Percentiles rank a stretch among this genome's conserved stretches.
Conservation (phyloP, 1,284 basidiomycete species). For the Gymnopus androsaceus region DNA sequence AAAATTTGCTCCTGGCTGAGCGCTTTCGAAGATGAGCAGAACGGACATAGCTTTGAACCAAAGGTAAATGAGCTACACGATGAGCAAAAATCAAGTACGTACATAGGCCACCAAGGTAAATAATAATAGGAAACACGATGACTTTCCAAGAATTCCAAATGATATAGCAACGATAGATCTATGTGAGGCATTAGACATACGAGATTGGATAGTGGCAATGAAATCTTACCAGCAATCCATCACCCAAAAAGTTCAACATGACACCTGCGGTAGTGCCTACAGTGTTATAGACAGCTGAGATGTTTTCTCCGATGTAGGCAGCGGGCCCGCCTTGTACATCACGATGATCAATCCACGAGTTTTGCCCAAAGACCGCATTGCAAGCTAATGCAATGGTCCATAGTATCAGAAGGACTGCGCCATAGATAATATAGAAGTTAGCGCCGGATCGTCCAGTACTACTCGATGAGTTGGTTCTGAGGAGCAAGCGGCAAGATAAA, state of each 20-base stretch:
- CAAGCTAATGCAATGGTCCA: slow-evolving; percentile 27
- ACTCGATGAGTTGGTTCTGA: slow-evolving; percentile 12
- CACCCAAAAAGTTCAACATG: slow-evolving; percentile 28
- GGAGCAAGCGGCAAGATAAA: slow-evolving; percentile 23
- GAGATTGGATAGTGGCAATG: not conserved
- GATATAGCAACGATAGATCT: slow-evolving; percentile 33
- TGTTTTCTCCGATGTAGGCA: slow-evolving; percentile 22
- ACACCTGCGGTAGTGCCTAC: slow-evolving; percentile 28
- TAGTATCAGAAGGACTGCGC: slow-evolving; percentile 23
- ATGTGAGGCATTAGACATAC: not conserved
- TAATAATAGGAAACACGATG: slow-evolving; percentile 24
- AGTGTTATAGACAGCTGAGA: slow-evolving; percentile 29
- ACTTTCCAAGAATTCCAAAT: slow-evolving; percentile 28
- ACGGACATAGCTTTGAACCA: slow-evolving; percentile 25
- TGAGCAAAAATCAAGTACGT: slow-evolving; percentile 8
- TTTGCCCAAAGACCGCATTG: slow-evolving; percentile 27
- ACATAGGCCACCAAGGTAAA: slow-evolving; percentile 31
- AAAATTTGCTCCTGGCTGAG: slow-evolving; percentile 24
- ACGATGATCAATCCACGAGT: slow-evolving; percentile 30
- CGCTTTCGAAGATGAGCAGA: slow-evolving; percentile 27
- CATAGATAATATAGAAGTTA: slow-evolving; percentile 26
- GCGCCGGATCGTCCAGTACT: slow-evolving; percentile 4
- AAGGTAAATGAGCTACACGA: not conserved
- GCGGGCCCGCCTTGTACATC: slow-evolving; percentile 29
- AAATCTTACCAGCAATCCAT: slow-evolving; percentile 28